A percentile compares a stretch with the other conserved stretches of the same genome.
Evolutionary conservation across 345 rosid genomes (phyloP).

Genomic region (Toxicodendron radicans): DNA sequence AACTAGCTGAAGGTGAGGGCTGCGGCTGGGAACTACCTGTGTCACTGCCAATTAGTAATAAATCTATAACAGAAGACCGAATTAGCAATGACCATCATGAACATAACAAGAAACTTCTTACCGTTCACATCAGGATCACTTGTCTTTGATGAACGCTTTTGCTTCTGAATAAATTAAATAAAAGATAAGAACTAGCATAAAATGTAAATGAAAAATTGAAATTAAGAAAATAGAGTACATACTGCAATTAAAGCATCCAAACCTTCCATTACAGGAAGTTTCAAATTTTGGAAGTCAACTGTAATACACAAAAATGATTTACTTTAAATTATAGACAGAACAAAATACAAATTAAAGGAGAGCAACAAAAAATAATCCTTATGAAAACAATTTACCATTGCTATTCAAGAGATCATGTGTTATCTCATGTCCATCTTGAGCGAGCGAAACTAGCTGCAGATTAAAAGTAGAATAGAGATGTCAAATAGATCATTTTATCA

Average conservation of each 20-base stretch:
- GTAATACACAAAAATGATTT: constrained; percentile 20
- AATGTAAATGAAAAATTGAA: constrained; percentile 2
- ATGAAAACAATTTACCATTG: constrained; percentile 34
- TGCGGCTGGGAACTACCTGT: constrained; percentile 55
- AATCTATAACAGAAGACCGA: constrained; percentile 13
- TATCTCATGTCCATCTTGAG: constrained; percentile 67
- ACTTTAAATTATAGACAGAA: neutral
- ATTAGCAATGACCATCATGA: constrained; percentile 5
- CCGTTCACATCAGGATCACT: constrained; percentile 54
- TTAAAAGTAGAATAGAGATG: constrained; percentile 3
- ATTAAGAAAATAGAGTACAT: constrained; percentile 24
- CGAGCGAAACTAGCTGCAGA: constrained; percentile 72
- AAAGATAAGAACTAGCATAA: neutral
- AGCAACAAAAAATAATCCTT: neutral
- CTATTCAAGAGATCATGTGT: constrained; percentile 49
- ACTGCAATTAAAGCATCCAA: constrained; percentile 56
- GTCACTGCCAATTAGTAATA: constrained; percentile 19
- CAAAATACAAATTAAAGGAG: neutral
- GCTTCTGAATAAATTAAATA: constrained; percentile 43
- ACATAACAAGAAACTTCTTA: constrained; percentile 29
- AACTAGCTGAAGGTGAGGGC: constrained; percentile 52
- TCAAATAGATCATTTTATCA: too few relatives aligned
- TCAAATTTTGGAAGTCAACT: constrained; percentile 64
- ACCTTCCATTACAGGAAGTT: constrained; percentile 76
- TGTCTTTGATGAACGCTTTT: constrained; percentile 50